Conservation (phyloP, 1,284 basidiomycete genomes). For the Serendipita sp. region DNA sequence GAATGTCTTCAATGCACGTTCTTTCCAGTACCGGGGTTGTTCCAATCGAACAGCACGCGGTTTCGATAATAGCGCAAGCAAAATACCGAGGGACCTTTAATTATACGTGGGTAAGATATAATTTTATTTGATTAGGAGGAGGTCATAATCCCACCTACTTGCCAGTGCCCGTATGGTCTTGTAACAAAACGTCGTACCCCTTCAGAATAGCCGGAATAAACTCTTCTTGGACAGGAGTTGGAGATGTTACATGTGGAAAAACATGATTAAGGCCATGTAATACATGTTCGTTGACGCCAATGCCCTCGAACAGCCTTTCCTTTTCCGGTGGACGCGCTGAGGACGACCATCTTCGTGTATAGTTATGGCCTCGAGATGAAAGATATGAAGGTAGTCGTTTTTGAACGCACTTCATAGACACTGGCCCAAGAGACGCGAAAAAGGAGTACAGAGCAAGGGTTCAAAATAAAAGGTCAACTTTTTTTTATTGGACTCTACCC, state of each 20-base stretch:
- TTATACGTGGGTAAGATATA: constrained; percentile 4
- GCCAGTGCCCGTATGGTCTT: constrained; percentile 58
- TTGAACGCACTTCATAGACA: not conserved
- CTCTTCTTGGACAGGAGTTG: constrained; percentile 42
- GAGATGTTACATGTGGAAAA: constrained; percentile 44
- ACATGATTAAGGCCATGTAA: constrained; percentile 22
- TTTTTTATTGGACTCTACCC: no score
- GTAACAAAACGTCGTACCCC: constrained; percentile 44
- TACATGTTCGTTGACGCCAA: constrained; percentile 12
- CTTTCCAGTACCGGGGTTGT: constrained; percentile 13
- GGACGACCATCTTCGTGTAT: not conserved
- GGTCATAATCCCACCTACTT: constrained; percentile 35
- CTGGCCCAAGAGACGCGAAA: not conserved
- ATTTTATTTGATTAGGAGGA: no score
- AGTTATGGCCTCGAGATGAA: no score
- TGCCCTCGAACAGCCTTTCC: constrained; percentile 6
- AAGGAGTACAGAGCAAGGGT: not conserved
- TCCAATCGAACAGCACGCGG: constrained; percentile 20
- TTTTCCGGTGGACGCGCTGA: not conserved
- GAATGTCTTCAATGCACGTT: constrained; percentile 8
- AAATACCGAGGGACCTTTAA: constrained; percentile 51
- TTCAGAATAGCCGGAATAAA: constrained; percentile 47
- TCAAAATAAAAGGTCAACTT: no score
- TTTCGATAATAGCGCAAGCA: constrained; percentile 50
- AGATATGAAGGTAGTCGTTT: not conserved